Percentiles rank a stretch among this genome's conserved stretches.
Evolutionary conservation across 2,329 filamentous ascomycete genomes (phyloP).

Genomic region (Fusarium sp.): DNA sequence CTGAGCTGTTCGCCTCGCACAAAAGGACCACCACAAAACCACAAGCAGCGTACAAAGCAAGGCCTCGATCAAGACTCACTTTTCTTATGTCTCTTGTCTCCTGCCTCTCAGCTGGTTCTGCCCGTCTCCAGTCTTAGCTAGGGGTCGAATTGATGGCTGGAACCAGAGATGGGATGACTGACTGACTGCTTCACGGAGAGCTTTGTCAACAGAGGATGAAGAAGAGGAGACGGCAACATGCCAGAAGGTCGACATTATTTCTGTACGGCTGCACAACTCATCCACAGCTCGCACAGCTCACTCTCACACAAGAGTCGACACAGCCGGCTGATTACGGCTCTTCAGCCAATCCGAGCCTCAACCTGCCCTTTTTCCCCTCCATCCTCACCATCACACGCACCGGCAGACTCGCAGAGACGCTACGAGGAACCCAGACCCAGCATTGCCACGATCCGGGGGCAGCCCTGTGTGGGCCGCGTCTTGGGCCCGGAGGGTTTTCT

Average conservation of each 20-base stretch:
- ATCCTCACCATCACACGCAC: conserved; percentile 25
- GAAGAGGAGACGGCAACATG: conserved; percentile 14
- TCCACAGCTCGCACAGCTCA: conserved; percentile 31
- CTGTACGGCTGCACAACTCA: conserved; percentile 36
- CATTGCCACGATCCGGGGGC: conserved; percentile 20
- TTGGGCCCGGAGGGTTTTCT: conserved; percentile 19
- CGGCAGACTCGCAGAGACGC: conserved; percentile 25
- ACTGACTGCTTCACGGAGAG: background rate
- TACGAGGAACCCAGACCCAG: conserved; percentile 26
- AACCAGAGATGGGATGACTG: conserved; percentile 16
- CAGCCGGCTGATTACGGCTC: conserved; percentile 34
- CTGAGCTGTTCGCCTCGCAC: conserved; percentile 26
- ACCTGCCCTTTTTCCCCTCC: conserved; percentile 19
- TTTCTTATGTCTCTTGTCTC: conserved; percentile 12
- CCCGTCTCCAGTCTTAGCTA: background rate
- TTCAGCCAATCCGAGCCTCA: conserved; percentile 32
- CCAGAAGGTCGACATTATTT: conserved; percentile 24
- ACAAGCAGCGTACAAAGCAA: conserved; percentile 22
- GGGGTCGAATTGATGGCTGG: conserved; percentile 23
- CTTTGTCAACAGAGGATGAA: conserved; percentile 24
- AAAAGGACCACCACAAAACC: conserved; percentile 12
- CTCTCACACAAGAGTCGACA: conserved; percentile 29
- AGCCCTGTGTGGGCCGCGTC: conserved; percentile 28
- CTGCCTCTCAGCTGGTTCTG: background rate
- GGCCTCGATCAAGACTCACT: conserved; percentile 25